Evolutionary conservation across 1,284 basidiomycete species (phyloP), one percentile per base, ranked within the genome.

Genomic region (Leccinum subrobustum): DNA sequence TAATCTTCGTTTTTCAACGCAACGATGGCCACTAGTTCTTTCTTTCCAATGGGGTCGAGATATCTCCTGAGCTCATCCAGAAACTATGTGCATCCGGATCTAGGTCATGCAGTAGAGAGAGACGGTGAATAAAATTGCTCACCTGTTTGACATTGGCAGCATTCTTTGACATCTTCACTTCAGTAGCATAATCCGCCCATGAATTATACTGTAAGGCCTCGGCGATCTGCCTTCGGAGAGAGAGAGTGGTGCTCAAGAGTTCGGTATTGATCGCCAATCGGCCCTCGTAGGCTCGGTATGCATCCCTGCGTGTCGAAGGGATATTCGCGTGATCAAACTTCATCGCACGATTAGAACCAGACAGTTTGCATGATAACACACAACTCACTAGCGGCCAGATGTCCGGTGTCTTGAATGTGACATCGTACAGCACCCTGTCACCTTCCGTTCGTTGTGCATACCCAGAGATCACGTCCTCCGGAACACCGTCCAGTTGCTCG

Each of bases 111-210:
- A 58, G 51, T 48, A 18, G 42, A 8, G 37, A 25, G 9, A 54
- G 48, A 7, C 16, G 5, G 20, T 1, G n/a, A 18, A 52, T 4
- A 39, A 3, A 57, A 58, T 47, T 44, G 63, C 79, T 73, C 3
- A 88, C 85, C 50, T 79, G 78, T 54, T 83, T 76, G 1, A 83
- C 85, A 42, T 78, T 82, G 73, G 59, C 61, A 12, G 62, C 69
- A 16, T 42, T 71, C 56, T 92, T 92, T 62, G 88, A 84, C 91
- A 94, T 93, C 76, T 90, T 93, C 58, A 85, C 81, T 70, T 94
- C 91, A 0, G 92, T 90, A 23, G 85, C 75, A 70, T 87, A 93
- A 70, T 91, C 89, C 1, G 89, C 91, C 86, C 90, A 93, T 14
- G 85, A 91, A 27, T 83, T 72, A 67, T 93, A 93, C 5, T 83